Base-by-base conservation (phyloP, 2,329 filamentous ascomycete genomes). In the Phoma herbarum region DNA sequence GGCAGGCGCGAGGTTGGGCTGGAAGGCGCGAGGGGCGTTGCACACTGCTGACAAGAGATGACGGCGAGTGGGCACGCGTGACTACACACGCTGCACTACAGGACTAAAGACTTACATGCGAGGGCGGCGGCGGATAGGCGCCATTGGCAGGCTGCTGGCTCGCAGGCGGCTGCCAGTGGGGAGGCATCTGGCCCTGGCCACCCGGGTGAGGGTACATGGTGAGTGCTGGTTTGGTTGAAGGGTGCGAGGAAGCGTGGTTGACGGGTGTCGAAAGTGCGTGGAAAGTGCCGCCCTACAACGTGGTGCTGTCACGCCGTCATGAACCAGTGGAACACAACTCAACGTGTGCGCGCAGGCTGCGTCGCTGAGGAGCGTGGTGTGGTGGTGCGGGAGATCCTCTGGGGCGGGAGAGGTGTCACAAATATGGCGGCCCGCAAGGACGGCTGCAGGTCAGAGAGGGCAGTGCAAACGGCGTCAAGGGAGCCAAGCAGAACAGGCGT, bases 131-230 rank as follows among this genome's bases (percentile, higher is more conserved):
- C 58, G 70, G 70, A 59, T 78, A 78, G 46, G 73, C 60, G 63
- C 71, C 74, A 66, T 72, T 75, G 52, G 73, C 65, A 51, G 75
- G 72, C 64, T 75, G 71, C 56, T 58, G 55, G 61, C 70, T 61
- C 39, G 69, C 71, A 18, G 73, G 73, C 49, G 75, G 75, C 61
- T 76, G 73, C 73, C 74, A 76, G 62, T 77, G 75, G 29, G 75
- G 69, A 57, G 74, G 74, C 56, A 75, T 68, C 65, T 77, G 75
- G 65, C 74, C 75, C 61, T 74, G 75, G 69, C 71, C 72, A 52
- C 65, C 70, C 64, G 70, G 64, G 63, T 75, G 72, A 66, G 74
- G 72, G 59, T 74, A 76, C 74, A 76, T 76, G 62, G 61, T 57
- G 47, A 23, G 9, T 52, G 44, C 45, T 35, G 47, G 22, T 42